Conservation (phyloP, 1,284 basidiomycete species). For the Apiotrichum gracile region DNA sequence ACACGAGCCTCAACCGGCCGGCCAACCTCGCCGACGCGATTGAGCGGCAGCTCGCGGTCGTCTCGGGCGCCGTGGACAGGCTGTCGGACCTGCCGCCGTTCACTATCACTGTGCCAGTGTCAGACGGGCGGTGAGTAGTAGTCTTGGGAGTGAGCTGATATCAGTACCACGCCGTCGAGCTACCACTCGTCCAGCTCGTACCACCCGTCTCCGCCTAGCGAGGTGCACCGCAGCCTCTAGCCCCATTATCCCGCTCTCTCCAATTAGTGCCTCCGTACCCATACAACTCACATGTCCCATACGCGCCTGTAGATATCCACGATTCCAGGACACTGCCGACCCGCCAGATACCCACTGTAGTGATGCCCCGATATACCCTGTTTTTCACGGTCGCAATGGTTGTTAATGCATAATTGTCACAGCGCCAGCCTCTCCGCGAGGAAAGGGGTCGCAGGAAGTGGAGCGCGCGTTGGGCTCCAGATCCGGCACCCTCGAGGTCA, state of each 20-base stretch:
- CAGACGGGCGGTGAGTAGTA: neutral
- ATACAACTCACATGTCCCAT: too few species aligned
- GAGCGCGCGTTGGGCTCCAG: neutral
- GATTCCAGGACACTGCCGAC: too few species aligned
- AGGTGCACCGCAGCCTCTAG: too few species aligned
- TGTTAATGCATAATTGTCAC: conserved; percentile 20
- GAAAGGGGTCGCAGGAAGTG: conserved; percentile 11
- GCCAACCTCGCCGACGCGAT: conserved; percentile 4
- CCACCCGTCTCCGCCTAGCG: too few species aligned
- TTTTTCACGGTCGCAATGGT: conserved; percentile 19
- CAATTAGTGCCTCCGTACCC: too few species aligned
- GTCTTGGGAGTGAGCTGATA: neutral
- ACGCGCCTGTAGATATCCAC: too few species aligned
- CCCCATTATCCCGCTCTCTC: too few species aligned
- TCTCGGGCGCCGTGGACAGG: neutral
- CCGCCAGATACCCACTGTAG: too few species aligned
- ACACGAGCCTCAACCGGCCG: conserved; percentile 3
- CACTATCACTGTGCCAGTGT: conserved; percentile 2
- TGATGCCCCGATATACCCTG: too few species aligned
- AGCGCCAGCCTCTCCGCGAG: conserved; percentile 20
- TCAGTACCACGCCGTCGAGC: neutral
- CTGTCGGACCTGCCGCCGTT: conserved; percentile 1
- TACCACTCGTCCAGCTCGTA: neutral
- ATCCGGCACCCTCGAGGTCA: neutral
- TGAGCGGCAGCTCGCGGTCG: neutral